Evolutionary conservation across 2,329 filamentous ascomycete genomes (phyloP).

Genomic region (Arachnomyces sp.): DNA sequence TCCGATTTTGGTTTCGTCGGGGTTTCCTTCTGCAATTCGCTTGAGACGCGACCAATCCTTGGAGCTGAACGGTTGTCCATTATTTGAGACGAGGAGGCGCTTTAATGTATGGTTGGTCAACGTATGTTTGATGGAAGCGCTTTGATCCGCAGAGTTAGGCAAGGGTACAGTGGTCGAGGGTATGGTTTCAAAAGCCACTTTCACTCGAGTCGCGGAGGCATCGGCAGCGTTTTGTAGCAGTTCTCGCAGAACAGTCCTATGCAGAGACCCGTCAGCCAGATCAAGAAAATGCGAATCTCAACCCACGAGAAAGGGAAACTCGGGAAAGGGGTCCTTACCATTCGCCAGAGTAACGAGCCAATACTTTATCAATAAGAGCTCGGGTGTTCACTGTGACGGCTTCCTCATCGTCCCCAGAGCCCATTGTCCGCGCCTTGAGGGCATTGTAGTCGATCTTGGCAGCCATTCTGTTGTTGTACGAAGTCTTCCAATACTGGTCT

Average conservation of each 20-base stretch:
- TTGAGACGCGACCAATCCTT: constrained; percentile 93
- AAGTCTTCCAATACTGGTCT: no score
- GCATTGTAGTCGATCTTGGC: constrained; percentile 58
- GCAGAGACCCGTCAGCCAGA: constrained; percentile 10
- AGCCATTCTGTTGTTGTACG: constrained; percentile 47
- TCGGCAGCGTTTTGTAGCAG: constrained; percentile 98
- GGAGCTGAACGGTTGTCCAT: constrained; percentile 76
- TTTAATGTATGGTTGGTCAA: constrained; percentile 78
- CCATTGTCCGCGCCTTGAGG: constrained; percentile 78
- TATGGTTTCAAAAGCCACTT: constrained; percentile 83
- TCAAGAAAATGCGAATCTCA: neutral
- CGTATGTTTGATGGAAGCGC: constrained; percentile 70
- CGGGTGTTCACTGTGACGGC: constrained; percentile 96
- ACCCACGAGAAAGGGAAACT: neutral
- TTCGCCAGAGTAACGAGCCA: constrained; percentile 92
- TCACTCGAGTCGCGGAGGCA: constrained; percentile 81
- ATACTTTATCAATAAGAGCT: constrained; percentile 93
- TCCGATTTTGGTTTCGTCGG: constrained; percentile 97
- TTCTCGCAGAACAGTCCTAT: constrained; percentile 64
- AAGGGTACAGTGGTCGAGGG: constrained; percentile 70
- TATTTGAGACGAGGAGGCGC: constrained; percentile 83
- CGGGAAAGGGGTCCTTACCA: constrained; percentile 53
- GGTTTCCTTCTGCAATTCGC: constrained; percentile 97
- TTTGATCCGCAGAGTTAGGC: constrained; percentile 56
- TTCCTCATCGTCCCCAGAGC: constrained; percentile 81